These are phyloP conservation scores for Cryptosporidium andersoni DNA, from an alignment of 169 alveolate species.

Conservation along the genomic window DNA sequence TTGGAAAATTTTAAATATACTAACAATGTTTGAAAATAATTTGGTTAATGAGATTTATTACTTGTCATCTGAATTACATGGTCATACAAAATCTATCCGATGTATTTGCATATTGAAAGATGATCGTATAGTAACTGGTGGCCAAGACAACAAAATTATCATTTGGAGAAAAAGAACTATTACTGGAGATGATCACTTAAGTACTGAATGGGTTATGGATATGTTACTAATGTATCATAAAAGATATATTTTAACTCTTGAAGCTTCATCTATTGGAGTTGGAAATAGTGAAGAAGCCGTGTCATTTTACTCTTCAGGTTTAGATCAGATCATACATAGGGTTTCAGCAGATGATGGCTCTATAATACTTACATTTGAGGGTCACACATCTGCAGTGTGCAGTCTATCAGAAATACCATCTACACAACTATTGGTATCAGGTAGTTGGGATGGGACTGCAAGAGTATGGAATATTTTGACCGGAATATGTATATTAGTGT, in stretches of 20 bases:
- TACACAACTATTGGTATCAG: conserved; percentile 20
- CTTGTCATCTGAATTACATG: conserved; percentile 46
- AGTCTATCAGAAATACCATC: conserved; percentile 1
- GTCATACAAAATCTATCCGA: conserved; percentile 42
- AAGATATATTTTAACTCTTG: conserved; percentile 37
- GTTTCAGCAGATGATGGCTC: conserved; percentile 30
- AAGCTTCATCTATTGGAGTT: conserved; percentile 5
- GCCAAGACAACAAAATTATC: conserved; percentile 30
- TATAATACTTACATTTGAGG: conserved; percentile 11
- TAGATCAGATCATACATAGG: conserved; percentile 52
- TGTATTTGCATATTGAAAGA: conserved; percentile 47
- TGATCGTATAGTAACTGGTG: conserved; percentile 53
- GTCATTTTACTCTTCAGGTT: conserved; percentile 45
- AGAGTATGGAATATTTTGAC: conserved; percentile 51
- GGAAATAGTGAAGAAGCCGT: not conserved
- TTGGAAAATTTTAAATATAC: too few relatives aligned
- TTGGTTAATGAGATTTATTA: not conserved
- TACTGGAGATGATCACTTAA: too few relatives aligned
- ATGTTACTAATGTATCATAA: conserved; percentile 7
- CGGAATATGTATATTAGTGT: conserved; percentile 1
- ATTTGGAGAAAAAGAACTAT: conserved; percentile 13
- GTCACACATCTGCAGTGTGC: conserved; percentile 57
- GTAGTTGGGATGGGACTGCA: conserved; percentile 67
- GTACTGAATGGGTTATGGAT: conserved; percentile 13
- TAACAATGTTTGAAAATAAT: too few relatives aligned